Percentiles rank a stretch among this genome's conserved stretches.
Conservation (phyloP, 352 stramenopile species). For the Phytophthora sansomeana region DNA sequence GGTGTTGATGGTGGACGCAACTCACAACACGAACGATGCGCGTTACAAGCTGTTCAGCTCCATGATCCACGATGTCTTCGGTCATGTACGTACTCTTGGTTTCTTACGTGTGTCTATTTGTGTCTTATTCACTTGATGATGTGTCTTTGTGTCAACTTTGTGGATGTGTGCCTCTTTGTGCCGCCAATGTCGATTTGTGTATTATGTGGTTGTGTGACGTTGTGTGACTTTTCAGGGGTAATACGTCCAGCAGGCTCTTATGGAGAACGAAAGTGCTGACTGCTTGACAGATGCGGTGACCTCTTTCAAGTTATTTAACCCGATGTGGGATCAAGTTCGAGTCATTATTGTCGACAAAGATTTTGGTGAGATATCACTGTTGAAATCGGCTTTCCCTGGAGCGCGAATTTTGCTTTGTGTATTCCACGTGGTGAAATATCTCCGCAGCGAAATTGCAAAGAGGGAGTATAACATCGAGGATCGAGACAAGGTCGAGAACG, state of each 20-base stretch:
- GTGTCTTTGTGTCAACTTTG: not conserved
- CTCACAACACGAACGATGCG: too few relatives aligned
- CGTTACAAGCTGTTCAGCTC: too few relatives aligned
- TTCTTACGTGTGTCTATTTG: not conserved
- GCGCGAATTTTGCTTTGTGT: not conserved
- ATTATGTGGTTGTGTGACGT: not conserved
- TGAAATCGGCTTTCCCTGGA: not conserved
- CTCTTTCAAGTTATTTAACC: conserved; percentile 3
- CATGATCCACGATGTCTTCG: too few relatives aligned
- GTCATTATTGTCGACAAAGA: conserved; percentile 3
- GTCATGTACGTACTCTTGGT: too few relatives aligned
- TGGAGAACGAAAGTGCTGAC: not conserved
- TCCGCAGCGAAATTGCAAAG: not conserved
- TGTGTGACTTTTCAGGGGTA: not conserved
- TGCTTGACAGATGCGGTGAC: not conserved
- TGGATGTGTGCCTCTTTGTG: not conserved
- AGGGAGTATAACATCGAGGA: not conserved
- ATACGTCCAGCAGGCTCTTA: conserved; percentile 2
- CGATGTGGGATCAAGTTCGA: not conserved
- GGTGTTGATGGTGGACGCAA: too few relatives aligned
- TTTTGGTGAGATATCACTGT: not conserved
- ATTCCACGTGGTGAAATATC: not conserved
- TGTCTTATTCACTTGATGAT: not conserved
- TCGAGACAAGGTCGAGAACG: not conserved
- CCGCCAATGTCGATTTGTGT: not conserved